Percentiles rank a stretch among this genome's conserved stretches.
phyloP scores from a whole-genome alignment of 345 rosid species.

The Conringia planisiliqua region DNA sequence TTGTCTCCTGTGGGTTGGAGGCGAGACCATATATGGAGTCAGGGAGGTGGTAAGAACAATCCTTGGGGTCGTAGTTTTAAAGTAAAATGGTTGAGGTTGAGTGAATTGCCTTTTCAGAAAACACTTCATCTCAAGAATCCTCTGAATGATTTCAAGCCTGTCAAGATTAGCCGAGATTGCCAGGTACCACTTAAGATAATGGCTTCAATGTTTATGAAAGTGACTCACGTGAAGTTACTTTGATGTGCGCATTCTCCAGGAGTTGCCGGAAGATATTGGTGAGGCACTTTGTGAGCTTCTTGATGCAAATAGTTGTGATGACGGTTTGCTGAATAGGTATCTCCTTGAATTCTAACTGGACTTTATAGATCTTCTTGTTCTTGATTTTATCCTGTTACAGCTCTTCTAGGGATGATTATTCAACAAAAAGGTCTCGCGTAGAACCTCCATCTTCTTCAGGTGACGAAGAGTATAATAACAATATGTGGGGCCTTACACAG shows the following conservation, averaged over 20 bases:
- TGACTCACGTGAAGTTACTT: background rate
- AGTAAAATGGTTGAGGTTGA: conserved; percentile 81
- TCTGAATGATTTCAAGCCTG: conserved; percentile 87
- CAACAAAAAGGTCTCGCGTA: conserved; percentile 47
- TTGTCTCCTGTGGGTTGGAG: conserved; percentile 92
- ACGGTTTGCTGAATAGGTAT: conserved; percentile 52
- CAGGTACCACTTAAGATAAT: conserved; percentile 49
- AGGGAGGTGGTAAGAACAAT: conserved; percentile 75
- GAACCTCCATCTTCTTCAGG: conserved; percentile 56
- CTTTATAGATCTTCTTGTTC: conserved; percentile 12
- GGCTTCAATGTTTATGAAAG: background rate
- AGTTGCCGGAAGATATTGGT: conserved; percentile 80
- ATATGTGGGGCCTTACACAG: conserved; percentile 22
- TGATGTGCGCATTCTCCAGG: conserved; percentile 44
- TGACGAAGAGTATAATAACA: conserved; percentile 51
- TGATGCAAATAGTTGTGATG: conserved; percentile 55
- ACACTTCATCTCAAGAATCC: conserved; percentile 96
- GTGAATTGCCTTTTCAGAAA: conserved; percentile 88
- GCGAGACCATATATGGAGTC: conserved; percentile 86
- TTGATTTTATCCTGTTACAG: conserved; percentile 14
- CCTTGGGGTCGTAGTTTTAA: conserved; percentile 96
- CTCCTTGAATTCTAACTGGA: background rate
- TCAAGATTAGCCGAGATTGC: conserved; percentile 97
- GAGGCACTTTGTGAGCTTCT: conserved; percentile 91
- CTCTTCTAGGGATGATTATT: conserved; percentile 50